Evolutionary conservation across 805 yeast species (phyloP).

Genomic region (Komagataella mondaviorum): DNA sequence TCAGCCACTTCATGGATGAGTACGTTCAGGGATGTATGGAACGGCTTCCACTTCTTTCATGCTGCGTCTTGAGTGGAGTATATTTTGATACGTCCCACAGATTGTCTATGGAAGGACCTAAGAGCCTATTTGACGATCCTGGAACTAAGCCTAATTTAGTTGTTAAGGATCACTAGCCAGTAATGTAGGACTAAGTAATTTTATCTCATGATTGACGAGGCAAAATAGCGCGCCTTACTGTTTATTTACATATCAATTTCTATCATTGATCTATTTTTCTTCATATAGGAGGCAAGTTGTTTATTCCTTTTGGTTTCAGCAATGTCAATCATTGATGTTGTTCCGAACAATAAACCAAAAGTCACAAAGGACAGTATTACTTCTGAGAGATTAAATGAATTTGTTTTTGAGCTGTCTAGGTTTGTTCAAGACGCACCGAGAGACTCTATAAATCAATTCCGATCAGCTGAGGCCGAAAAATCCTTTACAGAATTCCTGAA

Average conservation of each 20-base stretch:
- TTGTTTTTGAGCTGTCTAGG: neutral
- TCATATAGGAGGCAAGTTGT: neutral
- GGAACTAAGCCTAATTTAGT: neutral
- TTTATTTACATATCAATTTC: neutral
- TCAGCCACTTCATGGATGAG: constrained; percentile 32
- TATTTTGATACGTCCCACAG: constrained; percentile 16
- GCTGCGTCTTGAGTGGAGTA: constrained; percentile 26
- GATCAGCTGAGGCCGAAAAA: neutral
- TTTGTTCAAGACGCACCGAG: neutral
- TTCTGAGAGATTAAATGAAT: neutral
- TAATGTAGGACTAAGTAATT: neutral
- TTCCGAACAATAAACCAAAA: neutral
- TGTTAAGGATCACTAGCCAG: neutral
- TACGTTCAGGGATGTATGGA: constrained; percentile 22
- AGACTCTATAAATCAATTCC: neutral
- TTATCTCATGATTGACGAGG: neutral
- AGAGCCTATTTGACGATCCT: neutral
- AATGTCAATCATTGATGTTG: neutral
- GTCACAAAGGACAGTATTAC: neutral
- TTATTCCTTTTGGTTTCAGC: neutral
- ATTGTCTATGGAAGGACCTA: neutral
- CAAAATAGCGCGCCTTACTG: neutral
- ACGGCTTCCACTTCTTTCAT: constrained; percentile 19
- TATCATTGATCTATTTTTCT: neutral
- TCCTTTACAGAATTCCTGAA: neutral